Conservation (phyloP, 1,139 yeast genomes). For the Candida dubliniensis region DNA sequence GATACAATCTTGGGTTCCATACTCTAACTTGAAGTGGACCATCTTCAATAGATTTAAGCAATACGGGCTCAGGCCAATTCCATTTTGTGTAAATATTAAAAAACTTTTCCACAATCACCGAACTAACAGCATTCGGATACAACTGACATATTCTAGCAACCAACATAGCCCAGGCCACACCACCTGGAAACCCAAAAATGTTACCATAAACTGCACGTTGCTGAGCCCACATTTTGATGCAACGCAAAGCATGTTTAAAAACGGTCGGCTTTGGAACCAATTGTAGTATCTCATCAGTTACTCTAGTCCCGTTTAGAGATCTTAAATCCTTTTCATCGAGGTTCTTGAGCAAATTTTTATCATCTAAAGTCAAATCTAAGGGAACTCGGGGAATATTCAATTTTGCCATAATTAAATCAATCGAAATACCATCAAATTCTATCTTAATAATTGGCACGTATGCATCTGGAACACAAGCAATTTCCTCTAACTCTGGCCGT, state of each 20-base stretch:
- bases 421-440: slow-evolving; percentile 83
- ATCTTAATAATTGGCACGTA: slow-evolving; percentile 92
- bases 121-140: slow-evolving; percentile 94
- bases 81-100: slow-evolving; percentile 83
- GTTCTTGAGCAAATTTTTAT: slow-evolving; percentile 80
- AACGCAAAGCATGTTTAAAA: slow-evolving; percentile 88
- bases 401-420: slow-evolving; percentile 84
- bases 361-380: slow-evolving; percentile 66
- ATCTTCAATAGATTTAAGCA: slow-evolving; percentile 88
- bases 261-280: slow-evolving; percentile 92
- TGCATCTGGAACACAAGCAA: slow-evolving; percentile 93
- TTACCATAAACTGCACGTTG: slow-evolving; percentile 91
- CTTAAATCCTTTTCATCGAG: slow-evolving; percentile 88
- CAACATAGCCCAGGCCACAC: slow-evolving; percentile 99
- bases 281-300: slow-evolving; percentile 87
- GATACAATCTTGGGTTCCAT: slow-evolving; percentile 93
- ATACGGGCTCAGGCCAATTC: slow-evolving; percentile 99
- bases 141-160: slow-evolving; percentile 95
- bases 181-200: slow-evolving; percentile 97
- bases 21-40: slow-evolving; percentile 95
- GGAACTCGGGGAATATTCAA: slow-evolving; percentile 85
- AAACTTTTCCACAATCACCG: slow-evolving; percentile 84
- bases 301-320: slow-evolving; percentile 92
- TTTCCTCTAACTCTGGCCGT: slow-evolving; percentile 86
- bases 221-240: slow-evolving; percentile 96